Conservation (phyloP, 2,329 filamentous ascomycete species). For the Fusarium gaditjirri region DNA sequence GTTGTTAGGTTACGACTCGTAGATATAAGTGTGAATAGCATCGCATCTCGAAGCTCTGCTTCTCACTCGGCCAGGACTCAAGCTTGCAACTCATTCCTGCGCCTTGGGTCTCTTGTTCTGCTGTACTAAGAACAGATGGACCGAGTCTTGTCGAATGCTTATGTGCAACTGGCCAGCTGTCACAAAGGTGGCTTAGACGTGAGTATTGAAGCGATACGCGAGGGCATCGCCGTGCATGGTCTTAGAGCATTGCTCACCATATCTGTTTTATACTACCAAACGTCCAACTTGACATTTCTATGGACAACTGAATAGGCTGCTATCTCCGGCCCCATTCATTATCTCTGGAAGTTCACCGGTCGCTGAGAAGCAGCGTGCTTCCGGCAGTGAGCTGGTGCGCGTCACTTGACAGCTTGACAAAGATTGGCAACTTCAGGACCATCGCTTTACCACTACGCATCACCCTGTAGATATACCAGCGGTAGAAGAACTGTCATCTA, state of each 20-base stretch:
- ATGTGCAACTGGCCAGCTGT: background rate
- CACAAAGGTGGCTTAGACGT: background rate
- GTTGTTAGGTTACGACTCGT: too few species aligned
- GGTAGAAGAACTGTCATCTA: rapidly evolving
- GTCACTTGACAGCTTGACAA: background rate
- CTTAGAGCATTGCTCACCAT: too few species aligned
- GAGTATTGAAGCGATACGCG: background rate
- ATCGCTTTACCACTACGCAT: background rate
- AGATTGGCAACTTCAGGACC: background rate
- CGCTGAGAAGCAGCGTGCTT: background rate
- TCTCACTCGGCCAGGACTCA: background rate
- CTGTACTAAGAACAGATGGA: rapidly evolving
- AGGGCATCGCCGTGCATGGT: background rate
- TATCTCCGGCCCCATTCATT: background rate
- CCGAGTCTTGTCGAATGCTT: background rate
- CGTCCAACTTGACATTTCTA: background rate
- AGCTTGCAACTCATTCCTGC: background rate
- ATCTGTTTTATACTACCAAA: too few species aligned
- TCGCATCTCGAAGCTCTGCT: too few species aligned
- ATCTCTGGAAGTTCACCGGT: background rate
- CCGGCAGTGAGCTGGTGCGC: background rate
- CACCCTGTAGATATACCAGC: background rate
- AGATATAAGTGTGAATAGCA: background rate
- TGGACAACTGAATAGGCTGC: background rate
- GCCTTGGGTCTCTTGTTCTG: too few species aligned